phyloP scores from a whole-genome alignment of 1,284 basidiomycete genomes.

The Ceratobasidium sp. region DNA sequence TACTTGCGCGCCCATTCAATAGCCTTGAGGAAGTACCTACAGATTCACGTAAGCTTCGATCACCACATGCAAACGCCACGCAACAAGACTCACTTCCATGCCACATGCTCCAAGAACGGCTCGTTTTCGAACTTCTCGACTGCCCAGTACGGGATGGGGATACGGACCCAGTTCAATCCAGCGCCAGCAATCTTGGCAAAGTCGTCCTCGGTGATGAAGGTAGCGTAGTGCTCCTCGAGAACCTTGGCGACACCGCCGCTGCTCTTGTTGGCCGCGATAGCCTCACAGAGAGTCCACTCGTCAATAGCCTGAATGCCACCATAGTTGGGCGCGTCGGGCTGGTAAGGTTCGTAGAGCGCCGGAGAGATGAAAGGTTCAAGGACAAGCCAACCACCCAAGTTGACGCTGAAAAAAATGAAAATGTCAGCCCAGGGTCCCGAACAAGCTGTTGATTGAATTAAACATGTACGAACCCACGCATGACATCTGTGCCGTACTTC shows the following conservation, averaged over 20 bases:
- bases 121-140: conserved; percentile 63
- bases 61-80: neutral
- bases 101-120: conserved; percentile 61
- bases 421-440: neutral
- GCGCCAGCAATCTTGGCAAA: conserved; percentile 68
- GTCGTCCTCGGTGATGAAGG: conserved; percentile 69
- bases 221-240: conserved; percentile 66
- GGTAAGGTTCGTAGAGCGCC: conserved; percentile 62
- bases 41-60: conserved; percentile 52
- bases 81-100: conserved; percentile 50
- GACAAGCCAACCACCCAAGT: conserved; percentile 69
- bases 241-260: conserved; percentile 52
- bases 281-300: conserved; percentile 63
- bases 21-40: conserved; percentile 62
- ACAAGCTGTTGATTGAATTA: neutral
- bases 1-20: conserved; percentile 69
- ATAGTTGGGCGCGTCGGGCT: conserved; percentile 46
- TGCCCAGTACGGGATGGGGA: conserved; percentile 68
- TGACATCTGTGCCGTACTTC: conserved; percentile 74
- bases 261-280: conserved; percentile 60
- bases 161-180: conserved; percentile 66
- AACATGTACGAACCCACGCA: conserved; percentile 70
- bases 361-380: conserved; percentile 70
- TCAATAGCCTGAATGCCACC: conserved; percentile 58
- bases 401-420: conserved; percentile 55